Percentiles rank a stretch among this genome's conserved stretches.
These are phyloP conservation scores for Forsythia suspensa DNA, from an alignment of 257 asterid species.

Conservation along the genomic window DNA sequence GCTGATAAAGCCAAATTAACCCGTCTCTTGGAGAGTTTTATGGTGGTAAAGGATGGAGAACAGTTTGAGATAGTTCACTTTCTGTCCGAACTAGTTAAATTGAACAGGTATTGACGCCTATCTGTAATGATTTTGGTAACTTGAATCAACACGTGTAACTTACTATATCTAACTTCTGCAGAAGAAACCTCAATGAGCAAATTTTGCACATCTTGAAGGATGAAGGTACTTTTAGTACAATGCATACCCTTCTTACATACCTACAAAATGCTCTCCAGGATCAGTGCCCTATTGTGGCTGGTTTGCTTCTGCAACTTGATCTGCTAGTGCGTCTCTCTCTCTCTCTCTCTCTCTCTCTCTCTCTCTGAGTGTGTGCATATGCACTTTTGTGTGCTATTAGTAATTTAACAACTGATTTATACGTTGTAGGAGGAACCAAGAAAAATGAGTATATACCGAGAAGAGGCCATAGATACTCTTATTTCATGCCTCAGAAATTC, in stretches of 20 bases:
- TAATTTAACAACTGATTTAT: background rate
- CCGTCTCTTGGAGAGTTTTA: slow-evolving; percentile 49
- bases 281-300: slow-evolving; percentile 70
- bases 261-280: slow-evolving; percentile 59
- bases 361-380: background rate
- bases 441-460: slow-evolving; percentile 87
- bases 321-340: slow-evolving; percentile 51
- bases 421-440: slow-evolving; percentile 71
- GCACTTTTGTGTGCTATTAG: background rate
- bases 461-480: slow-evolving; percentile 76
- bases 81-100: slow-evolving; percentile 63
- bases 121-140: background rate
- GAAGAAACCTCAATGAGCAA: slow-evolving; percentile 65
- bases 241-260: slow-evolving; percentile 71
- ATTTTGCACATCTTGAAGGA: slow-evolving; percentile 65
- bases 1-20: slow-evolving; percentile 59
- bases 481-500: slow-evolving; percentile 71
- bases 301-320: slow-evolving; percentile 83
- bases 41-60: slow-evolving; percentile 45
- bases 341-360: slow-evolving; percentile 10
- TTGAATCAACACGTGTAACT: background rate
- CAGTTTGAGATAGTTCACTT: slow-evolving; percentile 63
- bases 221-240: slow-evolving; percentile 70
- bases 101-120: slow-evolving; percentile 52
- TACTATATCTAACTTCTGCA: slow-evolving; percentile 26